Evolutionary conservation across 208 protist species (phyloP).

Genomic region (Angomonas deanei): DNA sequence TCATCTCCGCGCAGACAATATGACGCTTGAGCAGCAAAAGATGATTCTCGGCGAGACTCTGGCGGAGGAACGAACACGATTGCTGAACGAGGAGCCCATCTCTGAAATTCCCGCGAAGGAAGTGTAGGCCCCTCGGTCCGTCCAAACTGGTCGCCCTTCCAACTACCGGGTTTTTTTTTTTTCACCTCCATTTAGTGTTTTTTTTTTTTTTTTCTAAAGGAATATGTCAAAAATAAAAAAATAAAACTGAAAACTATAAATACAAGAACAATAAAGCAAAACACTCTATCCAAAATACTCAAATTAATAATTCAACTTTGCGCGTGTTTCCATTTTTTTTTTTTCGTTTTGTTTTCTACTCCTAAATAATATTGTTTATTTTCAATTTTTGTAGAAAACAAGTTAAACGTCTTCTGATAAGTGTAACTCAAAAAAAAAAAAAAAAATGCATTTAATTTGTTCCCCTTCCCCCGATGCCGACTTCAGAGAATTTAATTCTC

Average conservation of each 20-base stretch:
- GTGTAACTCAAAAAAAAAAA: too few relatives aligned
- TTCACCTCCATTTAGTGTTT: conserved; percentile 1
- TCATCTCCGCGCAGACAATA: conserved; percentile 23
- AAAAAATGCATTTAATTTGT: too few relatives aligned
- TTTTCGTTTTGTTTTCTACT: neutral
- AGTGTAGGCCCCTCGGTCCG: too few relatives aligned
- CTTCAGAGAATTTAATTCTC: too few relatives aligned
- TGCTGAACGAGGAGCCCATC: neutral
- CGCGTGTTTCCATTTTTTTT: conserved; percentile 11
- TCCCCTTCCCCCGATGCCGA: too few relatives aligned
- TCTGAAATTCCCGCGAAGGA: neutral
- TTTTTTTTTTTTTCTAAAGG: conserved; percentile 1
- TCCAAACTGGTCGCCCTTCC: neutral
- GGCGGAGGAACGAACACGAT: conserved; percentile 1
- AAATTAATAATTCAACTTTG: conserved; percentile 4
- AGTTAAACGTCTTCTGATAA: too few relatives aligned
- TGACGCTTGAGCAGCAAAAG: conserved; percentile 30
- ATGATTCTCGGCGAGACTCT: conserved; percentile 11
- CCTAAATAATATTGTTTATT: neutral
- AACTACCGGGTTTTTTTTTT: conserved; percentile 6
- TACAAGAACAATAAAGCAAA: conserved; percentile 9
- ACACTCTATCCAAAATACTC: neutral
- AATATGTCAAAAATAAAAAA: too few relatives aligned
- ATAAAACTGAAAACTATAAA: too few relatives aligned
- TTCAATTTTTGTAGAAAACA: too few relatives aligned